Evolutionary conservation across 1,284 basidiomycete species (phyloP), one percentile per base, ranked within the genome.

Genomic region (Apiotrichum domesticum): DNA sequence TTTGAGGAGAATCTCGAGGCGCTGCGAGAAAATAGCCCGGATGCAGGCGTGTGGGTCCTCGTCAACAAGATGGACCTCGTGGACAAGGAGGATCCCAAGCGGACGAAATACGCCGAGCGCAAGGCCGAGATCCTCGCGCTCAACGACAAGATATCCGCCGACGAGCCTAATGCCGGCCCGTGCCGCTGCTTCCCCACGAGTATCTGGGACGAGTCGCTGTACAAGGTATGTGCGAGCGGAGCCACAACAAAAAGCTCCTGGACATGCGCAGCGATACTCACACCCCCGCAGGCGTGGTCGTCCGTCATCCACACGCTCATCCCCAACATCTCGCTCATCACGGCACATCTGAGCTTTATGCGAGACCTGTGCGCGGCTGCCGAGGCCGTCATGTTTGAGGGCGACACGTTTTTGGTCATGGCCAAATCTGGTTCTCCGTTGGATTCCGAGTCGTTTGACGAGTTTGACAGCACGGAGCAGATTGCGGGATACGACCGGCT

Each of bases 171-270:
- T 14, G 51, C 64, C 44, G 68, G 68, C 45, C 58, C 66, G 33
- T 63, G 68, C 49, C 61, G 68, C 43, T 72, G 71, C 61, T 94
- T 94, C 68, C 90, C 89, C n/a, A 98, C 95, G 29, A 94, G 89
- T 67, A 98, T 98, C 63, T 97, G 94, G 79, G 94, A 99, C 74
- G 95, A 98, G 76, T 93, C 88, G 62, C 78, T 99, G 47, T 99
- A 98, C 80, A 90, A 89, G 81, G 94, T 88, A 70, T 63, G 82
- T 69, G 8, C 35, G 43, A 29, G 13, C 6, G 1, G 33, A 32
- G 8, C 6, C 45, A 10, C 4, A 6, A 13, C 21, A 7, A 33
- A 21, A 10, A 49, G 32, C 52, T 29, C 7, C 3, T 29, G 29
- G 29, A 29, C 29, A 29, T 29, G 29, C 29, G 3, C 29, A 3